These are phyloP conservation scores for Umbelopsis sp. DNA, from an alignment of 192 early-diverging fungal genomes.

Conservation along the genomic window DNA sequence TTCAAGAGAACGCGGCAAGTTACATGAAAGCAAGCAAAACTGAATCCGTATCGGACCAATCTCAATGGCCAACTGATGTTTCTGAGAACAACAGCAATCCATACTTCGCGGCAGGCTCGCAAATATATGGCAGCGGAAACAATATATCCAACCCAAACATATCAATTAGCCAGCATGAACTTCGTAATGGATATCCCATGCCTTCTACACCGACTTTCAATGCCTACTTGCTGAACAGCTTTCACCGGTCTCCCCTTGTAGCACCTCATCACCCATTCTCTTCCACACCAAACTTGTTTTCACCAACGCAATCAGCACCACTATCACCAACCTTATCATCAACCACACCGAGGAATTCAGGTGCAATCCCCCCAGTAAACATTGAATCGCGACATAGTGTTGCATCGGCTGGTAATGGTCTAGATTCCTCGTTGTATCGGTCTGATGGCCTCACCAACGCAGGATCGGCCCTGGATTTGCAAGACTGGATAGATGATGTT, in stretches of 20 bases:
- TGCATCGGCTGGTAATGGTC: background rate
- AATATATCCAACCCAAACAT: conserved; percentile 1
- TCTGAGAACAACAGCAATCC: background rate
- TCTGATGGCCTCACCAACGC: background rate
- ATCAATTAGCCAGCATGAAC: conserved; percentile 5
- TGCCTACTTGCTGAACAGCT: conserved; percentile 30
- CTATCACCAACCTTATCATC: conserved; percentile 9
- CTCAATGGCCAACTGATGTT: background rate
- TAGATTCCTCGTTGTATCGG: conserved; percentile 4
- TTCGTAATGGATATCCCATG: background rate
- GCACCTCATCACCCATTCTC: conserved; percentile 44
- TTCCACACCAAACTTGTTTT: conserved; percentile 16
- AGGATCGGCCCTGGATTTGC: conserved; percentile 3
- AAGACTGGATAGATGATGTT: conserved; percentile 40
- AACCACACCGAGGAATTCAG: background rate
- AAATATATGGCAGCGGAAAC: background rate
- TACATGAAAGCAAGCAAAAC: background rate
- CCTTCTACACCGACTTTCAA: conserved; percentile 28
- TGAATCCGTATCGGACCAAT: background rate
- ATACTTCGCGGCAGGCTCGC: background rate
- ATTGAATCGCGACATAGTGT: conserved; percentile 7
- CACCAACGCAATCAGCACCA: conserved; percentile 15
- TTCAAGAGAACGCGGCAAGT: background rate
- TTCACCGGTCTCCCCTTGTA: conserved; percentile 42
- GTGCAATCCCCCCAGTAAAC: background rate